Base-by-base conservation (phyloP, 768 basidiomycete genomes). In the Termitomyces sp. region DNA sequence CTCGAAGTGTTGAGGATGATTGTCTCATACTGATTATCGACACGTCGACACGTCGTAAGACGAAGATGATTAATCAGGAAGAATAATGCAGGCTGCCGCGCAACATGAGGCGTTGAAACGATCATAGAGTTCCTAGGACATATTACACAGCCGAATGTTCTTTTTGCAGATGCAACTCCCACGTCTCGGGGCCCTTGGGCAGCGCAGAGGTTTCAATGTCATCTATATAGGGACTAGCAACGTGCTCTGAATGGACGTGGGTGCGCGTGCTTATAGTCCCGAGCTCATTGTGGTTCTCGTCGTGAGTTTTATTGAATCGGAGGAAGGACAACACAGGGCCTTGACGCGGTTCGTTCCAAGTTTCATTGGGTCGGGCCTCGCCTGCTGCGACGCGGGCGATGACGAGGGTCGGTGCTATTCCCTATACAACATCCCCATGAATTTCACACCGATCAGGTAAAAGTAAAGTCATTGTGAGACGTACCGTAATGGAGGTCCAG, bases 371-470 rank as follows among this genome's bases (percentile, higher is more conserved):
- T 4, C 60, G 59, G 1, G 59, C 47, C 10, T 58, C 60, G 4
- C 62, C 62, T 32, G 52, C 59, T 26, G 62, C 62, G 34, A 61
- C 62, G 26, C 62, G 62, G 3, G 62, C 53, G 7, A 63, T 59
- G 30, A 63, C 55, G 32, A 63, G 59, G 32, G 62, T 63, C 30
- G 62, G 62, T 18, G 62, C 62, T 18, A 63, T 63, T 20, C 62
- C 62, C 62, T 60, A 22, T 12, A 32, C 6, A 12, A 37, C 10
- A 30, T 18, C 22, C 34, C 24, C 2, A 36, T 32, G 24, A 24
- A 18, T 0, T 14, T 51, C 7, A 44, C 5, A 20, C 26, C 2
- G 3, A 57, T 37, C 18, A 32, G 20, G 6, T 42, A 18, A n/a
- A 24, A 33, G 2, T 27, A 6, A 13, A 37, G 18, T n/a, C 18